Evolutionary conservation across 257 asterid genomes (phyloP).

Genomic region (Mitragyna speciosa): DNA sequence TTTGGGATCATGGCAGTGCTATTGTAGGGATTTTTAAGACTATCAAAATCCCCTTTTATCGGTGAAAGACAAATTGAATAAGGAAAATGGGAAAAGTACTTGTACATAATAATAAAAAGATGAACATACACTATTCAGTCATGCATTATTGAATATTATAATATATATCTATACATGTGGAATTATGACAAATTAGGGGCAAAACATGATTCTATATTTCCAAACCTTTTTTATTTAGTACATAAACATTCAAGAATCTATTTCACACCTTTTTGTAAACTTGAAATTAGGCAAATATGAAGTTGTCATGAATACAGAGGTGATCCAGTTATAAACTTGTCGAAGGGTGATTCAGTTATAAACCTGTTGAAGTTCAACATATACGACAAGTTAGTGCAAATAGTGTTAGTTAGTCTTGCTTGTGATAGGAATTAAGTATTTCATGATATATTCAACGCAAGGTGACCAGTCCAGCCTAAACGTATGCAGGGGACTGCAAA

Average conservation of each 20-base stretch:
- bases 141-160: neutral
- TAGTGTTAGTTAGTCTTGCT: neutral
- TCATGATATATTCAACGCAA: neutral
- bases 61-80: too few relatives aligned
- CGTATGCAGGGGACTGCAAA: conserved; percentile 76
- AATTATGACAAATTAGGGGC: neutral
- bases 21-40: too few relatives aligned
- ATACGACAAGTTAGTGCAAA: neutral
- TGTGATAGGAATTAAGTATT: neutral
- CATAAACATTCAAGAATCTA: too few relatives aligned
- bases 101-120: too few relatives aligned
- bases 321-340: too few relatives aligned
- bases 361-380: neutral
- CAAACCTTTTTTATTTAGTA: too few relatives aligned
- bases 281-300: neutral
- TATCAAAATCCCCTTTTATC: too few relatives aligned
- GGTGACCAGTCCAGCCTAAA: neutral
- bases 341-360: neutral
- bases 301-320: neutral
- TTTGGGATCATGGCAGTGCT: too few relatives aligned
- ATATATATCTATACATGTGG: too few relatives aligned
- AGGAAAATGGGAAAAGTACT: too few relatives aligned
- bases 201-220: too few relatives aligned
- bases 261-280: neutral
- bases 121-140: neutral